Conservation (phyloP, 31 red algal genomes). For the Asparagopsis taxiformis region DNA sequence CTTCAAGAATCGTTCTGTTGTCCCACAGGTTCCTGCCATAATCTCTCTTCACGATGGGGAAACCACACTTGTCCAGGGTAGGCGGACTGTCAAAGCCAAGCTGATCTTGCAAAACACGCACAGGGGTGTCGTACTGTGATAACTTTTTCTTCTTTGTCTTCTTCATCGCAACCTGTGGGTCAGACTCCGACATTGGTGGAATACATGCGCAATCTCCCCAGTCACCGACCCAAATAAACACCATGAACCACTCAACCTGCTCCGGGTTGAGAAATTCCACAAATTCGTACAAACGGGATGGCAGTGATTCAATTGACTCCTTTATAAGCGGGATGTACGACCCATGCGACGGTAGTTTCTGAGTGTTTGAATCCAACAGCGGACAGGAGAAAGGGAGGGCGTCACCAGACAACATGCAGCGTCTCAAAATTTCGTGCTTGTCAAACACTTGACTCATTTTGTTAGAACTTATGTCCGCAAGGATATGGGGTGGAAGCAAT, state of each 20-base stretch:
- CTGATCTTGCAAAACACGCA: slow-evolving; percentile 54
- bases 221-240: slow-evolving; percentile 31
- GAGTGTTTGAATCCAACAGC: not conserved
- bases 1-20: slow-evolving; percentile 55
- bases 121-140: slow-evolving; percentile 31
- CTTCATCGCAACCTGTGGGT: not conserved
- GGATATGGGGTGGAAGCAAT: not conserved
- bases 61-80: slow-evolving; percentile 13
- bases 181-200: not conserved
- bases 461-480: not conserved
- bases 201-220: slow-evolving; percentile 28
- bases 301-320: slow-evolving; percentile 25
- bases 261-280: slow-evolving; percentile 28
- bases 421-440: slow-evolving; percentile 21
- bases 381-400: slow-evolving; percentile 24
- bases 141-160: not conserved
- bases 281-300: slow-evolving; percentile 29
- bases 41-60: slow-evolving; percentile 26
- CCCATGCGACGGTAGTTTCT: slow-evolving; percentile 31
- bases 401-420: slow-evolving; percentile 13
- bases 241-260: slow-evolving; percentile 53
- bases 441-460: slow-evolving; percentile 20
- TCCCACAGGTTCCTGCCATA: slow-evolving; percentile 64
- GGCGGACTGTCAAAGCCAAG: slow-evolving; percentile 33
- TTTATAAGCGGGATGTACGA: slow-evolving; percentile 46